These are phyloP conservation scores for Pezizomycotina sp. DNA, from an alignment of 2,329 filamentous ascomycete genomes.

Conservation along the genomic window DNA sequence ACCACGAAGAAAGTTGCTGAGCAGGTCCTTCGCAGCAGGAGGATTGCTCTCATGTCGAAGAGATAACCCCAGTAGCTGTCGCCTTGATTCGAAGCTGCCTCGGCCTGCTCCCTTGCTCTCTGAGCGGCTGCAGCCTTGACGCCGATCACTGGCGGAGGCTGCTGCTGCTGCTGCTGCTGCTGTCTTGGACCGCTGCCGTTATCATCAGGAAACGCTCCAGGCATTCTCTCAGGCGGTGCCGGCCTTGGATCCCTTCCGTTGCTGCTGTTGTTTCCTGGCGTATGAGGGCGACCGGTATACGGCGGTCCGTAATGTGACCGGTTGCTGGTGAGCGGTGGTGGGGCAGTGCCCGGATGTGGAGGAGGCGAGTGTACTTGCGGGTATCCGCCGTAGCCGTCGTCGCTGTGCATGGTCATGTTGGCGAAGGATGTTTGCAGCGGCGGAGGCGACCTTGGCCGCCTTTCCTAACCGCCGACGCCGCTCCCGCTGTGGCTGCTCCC, in stretches of 20 bases:
- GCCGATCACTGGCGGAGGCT: slow-evolving; percentile 10
- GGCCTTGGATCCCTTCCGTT: slow-evolving; percentile 11
- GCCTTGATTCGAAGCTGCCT: slow-evolving; percentile 5
- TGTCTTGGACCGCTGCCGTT: slow-evolving; percentile 10
- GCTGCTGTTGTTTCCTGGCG: slow-evolving; percentile 6
- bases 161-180: slow-evolving; percentile 10
- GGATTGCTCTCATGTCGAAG: slow-evolving; percentile 15
- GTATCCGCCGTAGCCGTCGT: neutral
- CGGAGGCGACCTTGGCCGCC: slow-evolving; percentile 3
- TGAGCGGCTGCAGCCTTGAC: slow-evolving; percentile 15
- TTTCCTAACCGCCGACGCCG: slow-evolving; percentile 2
- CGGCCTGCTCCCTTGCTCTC: slow-evolving; percentile 12
- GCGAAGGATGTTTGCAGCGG: slow-evolving; percentile 3
- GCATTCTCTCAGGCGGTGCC: slow-evolving; percentile 17
- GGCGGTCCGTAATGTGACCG: slow-evolving; percentile 8
- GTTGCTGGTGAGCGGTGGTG: slow-evolving; percentile 15
- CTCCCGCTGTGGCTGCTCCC: neutral
- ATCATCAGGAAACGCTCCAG: slow-evolving; percentile 17
- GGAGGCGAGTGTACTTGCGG: slow-evolving; percentile 16
- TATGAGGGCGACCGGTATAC: slow-evolving; percentile 3
- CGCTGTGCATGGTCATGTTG: slow-evolving; percentile 5
- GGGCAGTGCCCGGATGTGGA: slow-evolving; percentile 14
- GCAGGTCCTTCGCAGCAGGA: slow-evolving; percentile 20
- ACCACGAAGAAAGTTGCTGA: slow-evolving; percentile 21
- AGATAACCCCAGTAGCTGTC: slow-evolving; percentile 19